Conservation (phyloP, 768 basidiomycete species). For the Leucosporidium yakuticum region DNA sequence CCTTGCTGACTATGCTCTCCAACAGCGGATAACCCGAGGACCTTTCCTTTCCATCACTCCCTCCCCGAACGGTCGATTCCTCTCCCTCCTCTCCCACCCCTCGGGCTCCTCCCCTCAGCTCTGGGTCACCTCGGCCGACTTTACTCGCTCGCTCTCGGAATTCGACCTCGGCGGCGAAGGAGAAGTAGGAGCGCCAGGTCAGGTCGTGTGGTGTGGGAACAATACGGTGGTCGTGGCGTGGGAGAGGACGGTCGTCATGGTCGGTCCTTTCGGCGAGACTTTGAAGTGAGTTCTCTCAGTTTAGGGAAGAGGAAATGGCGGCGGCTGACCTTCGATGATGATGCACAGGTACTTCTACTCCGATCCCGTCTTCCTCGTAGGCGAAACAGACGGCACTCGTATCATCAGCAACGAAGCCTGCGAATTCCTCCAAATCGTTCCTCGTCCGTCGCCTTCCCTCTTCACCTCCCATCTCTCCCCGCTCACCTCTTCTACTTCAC, state of each 20-base stretch:
- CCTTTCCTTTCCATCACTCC: conserved; percentile 82
- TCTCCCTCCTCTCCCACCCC: conserved; percentile 60
- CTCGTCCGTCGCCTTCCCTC: conserved; percentile 52
- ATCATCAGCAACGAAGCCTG: conserved; percentile 69
- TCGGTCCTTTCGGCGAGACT: conserved; percentile 87
- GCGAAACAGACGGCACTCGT: conserved; percentile 86
- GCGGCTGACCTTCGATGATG: background rate
- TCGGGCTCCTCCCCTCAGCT: conserved; percentile 46
- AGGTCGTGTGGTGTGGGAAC: conserved; percentile 92
- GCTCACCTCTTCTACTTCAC: background rate
- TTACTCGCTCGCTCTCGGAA: conserved; percentile 79
- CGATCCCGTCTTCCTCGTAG: conserved; percentile 68
- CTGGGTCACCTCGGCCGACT: conserved; percentile 93
- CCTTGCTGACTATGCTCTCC: background rate
- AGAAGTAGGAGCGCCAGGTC: conserved; percentile 46
- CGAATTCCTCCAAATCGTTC: conserved; percentile 90
- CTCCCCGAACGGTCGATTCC: conserved; percentile 88
- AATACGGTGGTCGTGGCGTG: conserved; percentile 87
- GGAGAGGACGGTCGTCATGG: conserved; percentile 67
- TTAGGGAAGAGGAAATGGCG: background rate
- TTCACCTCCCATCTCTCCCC: background rate
- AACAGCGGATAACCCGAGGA: conserved; percentile 68
- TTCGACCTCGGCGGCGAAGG: conserved; percentile 52
- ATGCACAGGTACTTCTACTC: conserved; percentile 67
- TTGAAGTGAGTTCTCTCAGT: conserved; percentile 56